Conservation (phyloP, 768 basidiomycete species). For the Chalciporus piperatus region DNA sequence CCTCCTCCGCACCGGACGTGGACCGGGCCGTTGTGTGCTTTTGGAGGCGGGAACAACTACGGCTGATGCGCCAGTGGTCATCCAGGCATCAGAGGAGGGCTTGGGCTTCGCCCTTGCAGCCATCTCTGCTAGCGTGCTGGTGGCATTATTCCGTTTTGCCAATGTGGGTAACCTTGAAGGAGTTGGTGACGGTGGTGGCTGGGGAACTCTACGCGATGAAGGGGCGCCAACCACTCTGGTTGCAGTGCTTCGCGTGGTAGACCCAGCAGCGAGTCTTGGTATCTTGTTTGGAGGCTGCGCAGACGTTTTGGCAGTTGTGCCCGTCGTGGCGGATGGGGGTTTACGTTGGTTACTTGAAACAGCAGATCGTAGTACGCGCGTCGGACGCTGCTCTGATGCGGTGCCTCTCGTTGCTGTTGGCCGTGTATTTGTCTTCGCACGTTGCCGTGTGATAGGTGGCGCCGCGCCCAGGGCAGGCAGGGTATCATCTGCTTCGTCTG, state of each 20-base stretch:
- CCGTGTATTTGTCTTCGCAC: constrained; percentile 38
- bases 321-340: constrained; percentile 39
- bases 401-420: constrained; percentile 48
- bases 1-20: constrained; percentile 70
- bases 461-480: constrained; percentile 60
- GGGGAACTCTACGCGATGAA: constrained; percentile 36
- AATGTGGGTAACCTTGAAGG: constrained; percentile 80
- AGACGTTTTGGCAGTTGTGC: constrained; percentile 38
- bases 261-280: constrained; percentile 57
- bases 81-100: constrained; percentile 62
- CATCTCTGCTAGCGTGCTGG: constrained; percentile 51
- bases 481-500: constrained; percentile 54
- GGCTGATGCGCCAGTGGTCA: constrained; percentile 63
- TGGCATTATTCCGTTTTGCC: constrained; percentile 47
- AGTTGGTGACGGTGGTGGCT: constrained; percentile 59
- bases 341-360: constrained; percentile 54
- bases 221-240: constrained; percentile 31
- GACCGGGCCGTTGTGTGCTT: constrained; percentile 62
- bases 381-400: constrained; percentile 69
- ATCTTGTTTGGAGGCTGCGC: constrained; percentile 63
- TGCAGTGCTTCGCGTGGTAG: constrained; percentile 48
- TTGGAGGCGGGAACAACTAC: constrained; percentile 74
- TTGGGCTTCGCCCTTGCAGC: constrained; percentile 37
- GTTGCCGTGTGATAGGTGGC: constrained; percentile 36
- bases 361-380: constrained; percentile 72